Conservation (phyloP, 768 basidiomycete genomes). For the Trametes maxima region DNA sequence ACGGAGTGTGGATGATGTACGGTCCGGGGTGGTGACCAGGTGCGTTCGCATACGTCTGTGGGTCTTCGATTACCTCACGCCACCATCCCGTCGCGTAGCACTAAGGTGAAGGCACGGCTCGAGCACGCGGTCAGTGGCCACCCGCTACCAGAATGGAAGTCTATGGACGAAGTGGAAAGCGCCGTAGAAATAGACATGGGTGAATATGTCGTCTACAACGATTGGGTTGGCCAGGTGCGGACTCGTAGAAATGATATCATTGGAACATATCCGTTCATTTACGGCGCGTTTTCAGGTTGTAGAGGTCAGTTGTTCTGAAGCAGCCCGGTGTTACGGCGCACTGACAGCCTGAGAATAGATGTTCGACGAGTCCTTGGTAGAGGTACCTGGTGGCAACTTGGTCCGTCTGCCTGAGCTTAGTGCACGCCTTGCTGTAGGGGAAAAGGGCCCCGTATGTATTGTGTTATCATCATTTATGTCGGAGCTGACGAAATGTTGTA, state of each 20-base stretch:
- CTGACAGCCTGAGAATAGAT: slow-evolving; percentile 42
- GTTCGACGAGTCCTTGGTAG: slow-evolving; percentile 80
- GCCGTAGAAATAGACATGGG: slow-evolving; percentile 68
- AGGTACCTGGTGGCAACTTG: slow-evolving; percentile 64
- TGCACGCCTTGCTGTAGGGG: slow-evolving; percentile 73
- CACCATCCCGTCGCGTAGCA: slow-evolving; percentile 27
- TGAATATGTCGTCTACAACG: slow-evolving; percentile 79
- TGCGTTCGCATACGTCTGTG: slow-evolving; percentile 9
- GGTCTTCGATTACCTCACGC: not conserved
- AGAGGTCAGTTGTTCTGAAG: slow-evolving; percentile 53
- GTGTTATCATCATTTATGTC: not conserved
- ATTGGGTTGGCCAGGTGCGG: slow-evolving; percentile 88
- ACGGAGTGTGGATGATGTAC: slow-evolving; percentile 69
- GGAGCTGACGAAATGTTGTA: slow-evolving; percentile 32
- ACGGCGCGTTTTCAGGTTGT: slow-evolving; percentile 53
- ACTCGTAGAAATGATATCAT: slow-evolving; percentile 13
- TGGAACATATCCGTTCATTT: slow-evolving; percentile 8
- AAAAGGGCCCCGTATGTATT: slow-evolving; percentile 65
- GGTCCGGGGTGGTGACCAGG: slow-evolving; percentile 72
- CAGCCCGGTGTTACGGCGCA: not conserved
- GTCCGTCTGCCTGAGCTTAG: slow-evolving; percentile 77
- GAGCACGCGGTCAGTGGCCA: slow-evolving; percentile 74
- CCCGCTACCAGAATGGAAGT: slow-evolving; percentile 63
- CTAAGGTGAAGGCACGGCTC: slow-evolving; percentile 64
- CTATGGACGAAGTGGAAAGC: slow-evolving; percentile 56